A percentile compares a stretch with the other conserved stretches of the same genome.
Evolutionary conservation across 2,329 filamentous ascomycete species (phyloP).

Genomic region (Sclerotinia minor): DNA sequence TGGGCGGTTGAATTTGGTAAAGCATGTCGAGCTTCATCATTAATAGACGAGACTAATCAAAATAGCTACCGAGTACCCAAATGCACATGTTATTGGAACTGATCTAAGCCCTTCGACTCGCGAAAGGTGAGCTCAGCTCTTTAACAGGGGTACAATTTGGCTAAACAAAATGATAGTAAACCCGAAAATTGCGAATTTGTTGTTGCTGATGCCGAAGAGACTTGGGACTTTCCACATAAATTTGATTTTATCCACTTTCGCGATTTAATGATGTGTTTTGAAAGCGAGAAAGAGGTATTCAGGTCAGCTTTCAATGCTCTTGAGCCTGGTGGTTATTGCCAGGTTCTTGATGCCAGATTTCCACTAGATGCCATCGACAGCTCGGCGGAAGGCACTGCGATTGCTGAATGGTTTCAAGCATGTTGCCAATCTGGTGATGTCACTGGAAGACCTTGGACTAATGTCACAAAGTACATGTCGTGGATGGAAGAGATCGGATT

Average conservation of each 20-base stretch:
- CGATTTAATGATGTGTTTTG: constrained; percentile 28
- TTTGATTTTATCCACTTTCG: constrained; percentile 52
- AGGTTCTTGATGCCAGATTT: constrained; percentile 28
- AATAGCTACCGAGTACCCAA: constrained; percentile 14
- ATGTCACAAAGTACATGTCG: constrained; percentile 27
- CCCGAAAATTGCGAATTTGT: constrained; percentile 43
- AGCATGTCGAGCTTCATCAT: constrained; percentile 26
- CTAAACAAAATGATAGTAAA: constrained; percentile 2
- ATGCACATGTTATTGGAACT: constrained; percentile 17
- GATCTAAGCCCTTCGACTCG: constrained; percentile 9
- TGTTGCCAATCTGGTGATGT: constrained; percentile 25
- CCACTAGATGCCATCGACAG: constrained; percentile 30
- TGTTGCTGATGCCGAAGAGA: constrained; percentile 53
- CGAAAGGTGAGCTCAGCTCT: background rate
- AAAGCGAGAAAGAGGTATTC: constrained; percentile 26
- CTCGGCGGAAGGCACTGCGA: constrained; percentile 32
- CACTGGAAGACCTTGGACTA: constrained; percentile 27
- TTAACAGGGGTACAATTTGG: background rate
- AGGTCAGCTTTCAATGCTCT: constrained; percentile 24
- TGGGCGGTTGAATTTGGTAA: constrained; percentile 61
- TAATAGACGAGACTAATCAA: background rate
- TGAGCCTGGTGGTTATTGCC: constrained; percentile 29
- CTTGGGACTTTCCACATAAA: constrained; percentile 49
- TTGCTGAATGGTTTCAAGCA: constrained; percentile 30
- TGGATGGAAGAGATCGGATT: constrained; percentile 50